A percentile compares a stretch with the other conserved stretches of the same genome.
Evolutionary conservation across 192 early-diverging fungal genomes (phyloP).

Genomic region (Spizellomyces sp.): DNA sequence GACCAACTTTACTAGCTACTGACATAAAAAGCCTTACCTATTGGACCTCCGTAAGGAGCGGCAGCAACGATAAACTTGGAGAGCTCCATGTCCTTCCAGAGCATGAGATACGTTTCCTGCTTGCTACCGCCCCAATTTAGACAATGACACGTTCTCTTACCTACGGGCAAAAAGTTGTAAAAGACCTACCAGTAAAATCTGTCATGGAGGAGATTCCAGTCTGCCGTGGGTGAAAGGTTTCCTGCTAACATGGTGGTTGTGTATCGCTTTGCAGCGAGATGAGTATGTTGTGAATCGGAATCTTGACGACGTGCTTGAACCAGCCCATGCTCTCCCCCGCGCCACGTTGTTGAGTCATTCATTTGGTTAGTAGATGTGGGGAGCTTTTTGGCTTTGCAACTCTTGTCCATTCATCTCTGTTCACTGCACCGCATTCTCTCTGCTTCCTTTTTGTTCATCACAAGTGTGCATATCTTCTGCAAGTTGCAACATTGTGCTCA

Average conservation of each 20-base stretch:
- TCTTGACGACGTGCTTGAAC: too few species aligned
- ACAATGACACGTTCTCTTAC: not conserved
- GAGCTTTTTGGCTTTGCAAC: too few species aligned
- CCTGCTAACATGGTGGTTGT: constrained; percentile 2
- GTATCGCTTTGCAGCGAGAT: too few species aligned
- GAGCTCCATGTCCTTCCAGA: constrained; percentile 88
- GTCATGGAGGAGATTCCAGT: constrained; percentile 44
- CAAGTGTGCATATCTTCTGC: too few species aligned
- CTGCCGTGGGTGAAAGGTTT: constrained; percentile 18
- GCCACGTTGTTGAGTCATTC: too few species aligned
- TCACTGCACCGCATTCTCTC: too few species aligned
- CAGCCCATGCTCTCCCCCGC: too few species aligned
- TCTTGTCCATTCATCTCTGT: too few species aligned
- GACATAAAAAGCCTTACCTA: constrained; percentile 56
- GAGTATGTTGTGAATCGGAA: too few species aligned
- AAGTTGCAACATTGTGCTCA: too few species aligned
- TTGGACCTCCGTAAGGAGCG: constrained; percentile 90
- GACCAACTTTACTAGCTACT: not conserved
- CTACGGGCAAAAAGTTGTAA: not conserved
- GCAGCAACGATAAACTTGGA: constrained; percentile 80
- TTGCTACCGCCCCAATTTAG: constrained; percentile 39
- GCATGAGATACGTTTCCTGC: constrained; percentile 83
- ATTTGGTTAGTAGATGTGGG: too few species aligned
- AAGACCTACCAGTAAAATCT: constrained; percentile 39
- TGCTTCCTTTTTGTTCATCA: too few species aligned